Conservation (phyloP, 2,329 filamentous ascomycete species). For the Botryosphaeria agaves region DNA sequence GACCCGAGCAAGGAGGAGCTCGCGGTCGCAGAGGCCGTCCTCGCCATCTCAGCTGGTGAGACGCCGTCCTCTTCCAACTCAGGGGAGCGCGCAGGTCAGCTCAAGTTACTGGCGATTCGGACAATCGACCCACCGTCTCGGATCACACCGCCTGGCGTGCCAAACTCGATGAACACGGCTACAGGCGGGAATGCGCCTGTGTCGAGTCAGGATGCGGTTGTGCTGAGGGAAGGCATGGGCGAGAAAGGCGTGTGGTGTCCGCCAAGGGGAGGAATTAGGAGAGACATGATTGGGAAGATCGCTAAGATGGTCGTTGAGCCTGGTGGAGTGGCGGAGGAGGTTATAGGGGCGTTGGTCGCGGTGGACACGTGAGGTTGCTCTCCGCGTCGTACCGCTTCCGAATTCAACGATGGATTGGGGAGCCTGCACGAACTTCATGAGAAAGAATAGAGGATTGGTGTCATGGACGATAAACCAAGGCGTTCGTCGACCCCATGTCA, state of each 20-base stretch:
- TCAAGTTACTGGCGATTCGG: slow-evolving; percentile 25
- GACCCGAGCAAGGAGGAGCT: slow-evolving; percentile 86
- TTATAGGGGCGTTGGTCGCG: slow-evolving; percentile 62
- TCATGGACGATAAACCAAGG: too few species aligned
- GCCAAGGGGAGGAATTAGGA: slow-evolving; percentile 66
- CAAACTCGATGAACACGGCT: slow-evolving; percentile 27
- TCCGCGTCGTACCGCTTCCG: too few species aligned
- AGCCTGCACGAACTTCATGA: too few species aligned
- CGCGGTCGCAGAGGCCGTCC: slow-evolving; percentile 73
- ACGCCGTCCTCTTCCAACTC: neutral
- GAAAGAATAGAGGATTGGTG: too few species aligned
- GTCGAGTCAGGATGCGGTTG: slow-evolving; percentile 21
- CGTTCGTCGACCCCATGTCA: too few species aligned
- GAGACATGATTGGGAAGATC: slow-evolving; percentile 53
- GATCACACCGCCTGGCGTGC: slow-evolving; percentile 29
- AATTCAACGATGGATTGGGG: too few species aligned
- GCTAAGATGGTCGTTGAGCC: slow-evolving; percentile 59
- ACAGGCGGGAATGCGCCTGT: slow-evolving; percentile 21
- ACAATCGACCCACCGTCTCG: slow-evolving; percentile 32
- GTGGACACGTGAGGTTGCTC: slow-evolving; percentile 46
- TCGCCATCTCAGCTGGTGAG: slow-evolving; percentile 61
- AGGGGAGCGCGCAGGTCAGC: neutral
- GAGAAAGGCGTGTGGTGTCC: slow-evolving; percentile 65
- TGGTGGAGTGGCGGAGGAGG: slow-evolving; percentile 71
- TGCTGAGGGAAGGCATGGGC: slow-evolving; percentile 38